phyloP scores from a whole-genome alignment of 495 filamentous ascomycete genomes.

The Daldinia loculata region DNA sequence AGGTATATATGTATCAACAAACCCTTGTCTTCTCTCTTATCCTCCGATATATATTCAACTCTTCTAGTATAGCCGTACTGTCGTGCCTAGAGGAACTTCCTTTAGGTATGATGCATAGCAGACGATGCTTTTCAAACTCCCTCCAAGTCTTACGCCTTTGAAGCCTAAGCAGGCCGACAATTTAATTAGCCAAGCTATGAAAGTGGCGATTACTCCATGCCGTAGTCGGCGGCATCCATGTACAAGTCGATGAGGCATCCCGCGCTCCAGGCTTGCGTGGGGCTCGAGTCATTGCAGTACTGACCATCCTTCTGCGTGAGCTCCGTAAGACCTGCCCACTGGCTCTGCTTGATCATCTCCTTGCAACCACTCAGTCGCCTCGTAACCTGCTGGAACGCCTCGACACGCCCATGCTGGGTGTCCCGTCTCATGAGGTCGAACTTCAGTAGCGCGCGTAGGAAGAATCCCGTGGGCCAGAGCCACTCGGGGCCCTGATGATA shows the following conservation, averaged over 20 bases:
- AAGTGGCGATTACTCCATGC: conserved; percentile 37
- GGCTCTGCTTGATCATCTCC: conserved; percentile 73
- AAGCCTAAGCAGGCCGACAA: background rate
- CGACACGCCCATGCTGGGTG: conserved; percentile 68
- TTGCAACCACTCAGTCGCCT: conserved; percentile 82
- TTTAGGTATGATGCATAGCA: background rate
- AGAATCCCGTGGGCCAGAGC: conserved; percentile 98
- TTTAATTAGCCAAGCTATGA: background rate
- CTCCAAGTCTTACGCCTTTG: background rate
- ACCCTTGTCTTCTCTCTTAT: background rate
- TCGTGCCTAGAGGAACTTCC: background rate
- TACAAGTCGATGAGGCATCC: conserved; percentile 94
- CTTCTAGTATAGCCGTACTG: background rate
- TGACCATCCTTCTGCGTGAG: conserved; percentile 89
- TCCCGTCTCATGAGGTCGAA: conserved; percentile 83
- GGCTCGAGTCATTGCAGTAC: conserved; percentile 86
- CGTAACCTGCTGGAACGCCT: conserved; percentile 94
- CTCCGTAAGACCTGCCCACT: conserved; percentile 94
- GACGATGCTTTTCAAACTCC: background rate
- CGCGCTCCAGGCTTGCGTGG: conserved; percentile 95
- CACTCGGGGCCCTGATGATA: conserved; percentile 99
- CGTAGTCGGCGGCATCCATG: conserved; percentile 76
- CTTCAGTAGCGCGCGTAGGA: conserved; percentile 85
- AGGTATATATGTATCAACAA: background rate
- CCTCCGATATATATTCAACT: background rate